Percentiles rank a stretch among this genome's conserved stretches.
Evolutionary conservation across 257 asterid genomes (phyloP).

Genomic region (Linderniella brevidens): DNA sequence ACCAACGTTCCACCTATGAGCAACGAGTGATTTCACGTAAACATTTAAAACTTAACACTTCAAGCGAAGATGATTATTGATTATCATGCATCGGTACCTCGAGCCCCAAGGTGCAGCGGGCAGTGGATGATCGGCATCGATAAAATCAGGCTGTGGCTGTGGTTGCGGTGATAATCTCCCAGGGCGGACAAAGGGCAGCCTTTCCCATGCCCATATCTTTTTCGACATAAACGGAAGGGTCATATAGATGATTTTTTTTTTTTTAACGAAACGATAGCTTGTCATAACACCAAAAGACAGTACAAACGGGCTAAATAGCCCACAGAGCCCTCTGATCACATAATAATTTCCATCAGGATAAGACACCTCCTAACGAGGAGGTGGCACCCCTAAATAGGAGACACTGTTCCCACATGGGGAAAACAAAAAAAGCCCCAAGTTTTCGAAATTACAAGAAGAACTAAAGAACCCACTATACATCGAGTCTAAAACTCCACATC

Average conservation of each 20-base stretch:
- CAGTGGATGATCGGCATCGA: slow-evolving; percentile 27
- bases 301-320: too few species aligned
- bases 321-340: too few species aligned
- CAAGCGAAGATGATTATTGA: slow-evolving; percentile 3
- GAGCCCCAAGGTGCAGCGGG: slow-evolving; percentile 71
- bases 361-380: too few species aligned
- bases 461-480: too few species aligned
- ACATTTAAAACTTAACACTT: neutral
- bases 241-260: slow-evolving; percentile 5
- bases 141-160: slow-evolving; percentile 29
- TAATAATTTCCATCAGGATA: too few species aligned
- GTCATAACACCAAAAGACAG: too few species aligned
- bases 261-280: too few species aligned
- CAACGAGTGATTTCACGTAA: slow-evolving; percentile 8
- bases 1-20: slow-evolving; percentile 67
- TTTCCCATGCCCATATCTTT: slow-evolving; percentile 85
- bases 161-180: slow-evolving; percentile 58
- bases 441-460: too few species aligned
- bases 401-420: too few species aligned
- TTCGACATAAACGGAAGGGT: slow-evolving; percentile 4
- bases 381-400: too few species aligned
- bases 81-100: slow-evolving; percentile 22
- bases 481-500: too few species aligned
- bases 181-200: slow-evolving; percentile 61
- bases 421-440: too few species aligned